phyloP scores from a whole-genome alignment of 192 early-diverging fungal species.

The Coemansia biformis region DNA sequence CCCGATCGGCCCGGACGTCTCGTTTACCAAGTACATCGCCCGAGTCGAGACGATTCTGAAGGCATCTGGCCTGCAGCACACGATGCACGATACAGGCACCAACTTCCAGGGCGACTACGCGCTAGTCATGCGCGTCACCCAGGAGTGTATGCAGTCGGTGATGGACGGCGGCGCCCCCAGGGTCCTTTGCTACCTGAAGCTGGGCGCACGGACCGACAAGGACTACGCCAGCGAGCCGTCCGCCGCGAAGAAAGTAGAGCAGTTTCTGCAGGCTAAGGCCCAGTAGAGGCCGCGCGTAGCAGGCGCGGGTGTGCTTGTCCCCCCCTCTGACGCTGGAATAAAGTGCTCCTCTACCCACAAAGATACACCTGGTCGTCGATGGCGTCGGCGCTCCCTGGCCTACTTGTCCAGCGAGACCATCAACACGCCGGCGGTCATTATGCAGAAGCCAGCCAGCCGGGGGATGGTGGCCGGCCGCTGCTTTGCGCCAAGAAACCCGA shows the following conservation, averaged over 20 bases:
- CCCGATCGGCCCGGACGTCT: conserved; percentile 28
- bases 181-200: conserved; percentile 42
- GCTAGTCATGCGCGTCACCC: conserved; percentile 21
- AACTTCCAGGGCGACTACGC: conserved; percentile 47
- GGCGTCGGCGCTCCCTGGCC: too few relatives aligned
- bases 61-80: conserved; percentile 37
- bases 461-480: too few relatives aligned
- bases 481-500: too few relatives aligned
- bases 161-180: conserved; percentile 40
- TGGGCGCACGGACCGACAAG: conserved; percentile 44
- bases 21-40: conserved; percentile 42
- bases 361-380: too few relatives aligned
- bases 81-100: conserved; percentile 48
- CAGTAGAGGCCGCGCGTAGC: background rate
- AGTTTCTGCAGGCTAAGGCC: conserved; percentile 10
- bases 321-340: too few relatives aligned
- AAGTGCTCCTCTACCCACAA: too few relatives aligned
- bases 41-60: conserved; percentile 34
- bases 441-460: too few relatives aligned
- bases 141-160: conserved; percentile 44
- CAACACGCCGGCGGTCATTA: too few relatives aligned
- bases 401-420: too few relatives aligned
- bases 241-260: conserved; percentile 32
- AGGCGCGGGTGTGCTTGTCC: too few relatives aligned
- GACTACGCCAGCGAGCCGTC: conserved; percentile 22